Evolutionary conservation across 2,329 filamentous ascomycete species (phyloP).

Genomic region (Fusarium begoniae): DNA sequence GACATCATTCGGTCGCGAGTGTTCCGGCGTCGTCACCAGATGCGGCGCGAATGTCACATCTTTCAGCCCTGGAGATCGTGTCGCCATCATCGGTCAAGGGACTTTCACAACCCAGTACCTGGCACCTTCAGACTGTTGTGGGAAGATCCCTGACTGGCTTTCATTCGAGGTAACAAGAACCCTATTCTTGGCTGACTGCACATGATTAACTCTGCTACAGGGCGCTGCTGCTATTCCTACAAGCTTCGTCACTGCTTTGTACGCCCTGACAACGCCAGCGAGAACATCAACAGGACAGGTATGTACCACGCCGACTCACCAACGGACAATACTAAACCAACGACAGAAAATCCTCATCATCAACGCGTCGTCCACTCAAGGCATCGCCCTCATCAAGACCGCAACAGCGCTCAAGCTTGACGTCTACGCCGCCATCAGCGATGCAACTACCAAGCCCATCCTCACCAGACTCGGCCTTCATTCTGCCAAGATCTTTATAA

Average conservation of each 20-base stretch:
- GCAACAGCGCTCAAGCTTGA: constrained; percentile 33
- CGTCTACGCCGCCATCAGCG: constrained; percentile 21
- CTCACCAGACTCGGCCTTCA: constrained; percentile 22
- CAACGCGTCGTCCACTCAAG: constrained; percentile 30
- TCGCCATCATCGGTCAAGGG: constrained; percentile 33
- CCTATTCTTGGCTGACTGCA: background rate
- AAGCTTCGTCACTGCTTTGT: constrained; percentile 33
- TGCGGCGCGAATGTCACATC: constrained; percentile 26
- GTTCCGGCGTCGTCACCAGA: constrained; percentile 23
- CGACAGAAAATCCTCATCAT: constrained; percentile 32
- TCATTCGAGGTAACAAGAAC: constrained; percentile 32
- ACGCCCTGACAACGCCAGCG: constrained; percentile 19
- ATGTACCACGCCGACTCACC: background rate
- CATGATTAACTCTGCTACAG: constrained; percentile 7
- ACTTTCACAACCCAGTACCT: constrained; percentile 35
- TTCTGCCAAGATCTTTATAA: constrained; percentile 20
- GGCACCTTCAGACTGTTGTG: constrained; percentile 24
- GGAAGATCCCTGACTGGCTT: constrained; percentile 34
- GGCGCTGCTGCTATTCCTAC: constrained; percentile 32
- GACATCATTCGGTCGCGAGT: constrained; percentile 34
- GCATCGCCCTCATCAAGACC: constrained; percentile 34
- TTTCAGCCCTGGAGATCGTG: constrained; percentile 29
- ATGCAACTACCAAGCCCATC: constrained; percentile 16
- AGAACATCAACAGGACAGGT: constrained; percentile 27
- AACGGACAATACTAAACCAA: background rate